A percentile compares a stretch with the other conserved stretches of the same genome.
These are phyloP conservation scores for Daldinia bambusicola DNA, from an alignment of 495 filamentous ascomycete species.

Conservation along the genomic window DNA sequence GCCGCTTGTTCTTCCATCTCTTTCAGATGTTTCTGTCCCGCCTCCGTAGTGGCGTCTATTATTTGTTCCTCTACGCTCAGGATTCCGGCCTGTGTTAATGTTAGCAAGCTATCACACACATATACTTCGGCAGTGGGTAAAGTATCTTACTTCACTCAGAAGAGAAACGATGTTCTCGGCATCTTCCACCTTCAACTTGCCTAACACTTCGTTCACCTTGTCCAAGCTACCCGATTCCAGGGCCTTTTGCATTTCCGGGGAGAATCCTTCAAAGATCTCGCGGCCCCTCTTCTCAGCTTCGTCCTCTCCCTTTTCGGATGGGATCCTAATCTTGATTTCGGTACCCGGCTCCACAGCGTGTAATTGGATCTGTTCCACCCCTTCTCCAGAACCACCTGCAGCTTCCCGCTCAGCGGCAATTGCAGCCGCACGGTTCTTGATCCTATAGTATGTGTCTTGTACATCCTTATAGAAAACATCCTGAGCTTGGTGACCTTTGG, in stretches of 20 bases:
- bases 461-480: conserved; percentile 94
- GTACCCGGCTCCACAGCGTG: conserved; percentile 96
- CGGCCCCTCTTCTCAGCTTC: conserved; percentile 72
- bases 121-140: neutral
- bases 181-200: conserved; percentile 90
- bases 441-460: conserved; percentile 81
- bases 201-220: conserved; percentile 96
- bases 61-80: conserved; percentile 91
- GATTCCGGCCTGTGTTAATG: conserved; percentile 72
- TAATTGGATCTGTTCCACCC: conserved; percentile 96
- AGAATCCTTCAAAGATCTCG: conserved; percentile 84
- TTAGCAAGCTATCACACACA: conserved; percentile 23
- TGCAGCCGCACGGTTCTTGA: conserved; percentile 80
- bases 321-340: conserved; percentile 87
- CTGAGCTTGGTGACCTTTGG: conserved; percentile 87
- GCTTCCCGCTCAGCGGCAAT: conserved; percentile 73
- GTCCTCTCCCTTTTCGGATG: conserved; percentile 71
- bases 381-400: conserved; percentile 69
- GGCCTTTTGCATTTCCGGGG: conserved; percentile 80
- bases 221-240: conserved; percentile 87
- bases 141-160: conserved; percentile 72
- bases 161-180: conserved; percentile 90
- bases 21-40: conserved; percentile 80
- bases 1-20: conserved; percentile 72
- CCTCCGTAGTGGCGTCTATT: conserved; percentile 94